phyloP scores from a whole-genome alignment of 2,329 filamentous ascomycete genomes.

The Zymoseptoria tritici region DNA sequence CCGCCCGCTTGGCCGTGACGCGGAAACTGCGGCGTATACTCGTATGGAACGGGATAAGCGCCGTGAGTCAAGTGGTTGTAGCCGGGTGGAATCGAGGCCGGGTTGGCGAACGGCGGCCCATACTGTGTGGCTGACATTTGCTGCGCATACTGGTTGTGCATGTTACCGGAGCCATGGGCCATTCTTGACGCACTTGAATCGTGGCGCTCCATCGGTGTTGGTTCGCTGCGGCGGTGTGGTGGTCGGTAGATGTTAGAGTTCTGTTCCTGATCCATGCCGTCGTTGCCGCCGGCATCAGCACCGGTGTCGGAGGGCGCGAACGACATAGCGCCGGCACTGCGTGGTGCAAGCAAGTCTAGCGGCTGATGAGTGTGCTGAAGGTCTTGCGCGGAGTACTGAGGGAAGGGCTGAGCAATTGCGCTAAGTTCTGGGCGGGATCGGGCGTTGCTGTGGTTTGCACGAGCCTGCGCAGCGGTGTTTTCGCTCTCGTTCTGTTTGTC shows the following conservation, averaged over 20 bases:
- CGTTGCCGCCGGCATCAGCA: slow-evolving; percentile 18
- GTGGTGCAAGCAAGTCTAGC: not conserved
- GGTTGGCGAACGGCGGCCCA: not conserved
- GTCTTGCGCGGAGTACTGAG: not conserved
- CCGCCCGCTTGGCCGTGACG: not conserved
- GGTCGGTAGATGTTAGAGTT: not conserved
- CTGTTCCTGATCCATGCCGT: slow-evolving; percentile 3
- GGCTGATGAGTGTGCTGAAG: not conserved
- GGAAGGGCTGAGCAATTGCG: not conserved
- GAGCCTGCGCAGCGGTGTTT: not conserved
- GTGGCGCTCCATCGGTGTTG: not conserved
- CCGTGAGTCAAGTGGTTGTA: not conserved
- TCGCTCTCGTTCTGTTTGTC: not conserved
- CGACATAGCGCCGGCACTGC: not conserved
- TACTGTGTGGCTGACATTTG: not conserved
- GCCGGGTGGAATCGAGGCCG: not conserved
- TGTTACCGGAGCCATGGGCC: not conserved
- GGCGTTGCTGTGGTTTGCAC: not conserved
- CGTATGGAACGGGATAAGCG: not conserved
- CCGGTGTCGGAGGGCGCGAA: slow-evolving; percentile 14
- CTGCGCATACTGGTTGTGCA: not conserved
- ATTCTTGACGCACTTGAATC: not conserved
- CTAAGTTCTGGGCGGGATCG: not conserved
- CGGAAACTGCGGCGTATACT: not conserved
- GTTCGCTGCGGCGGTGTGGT: not conserved